These are phyloP conservation scores for Backusella circina DNA, from an alignment of 192 early-diverging fungal species.

Conservation along the genomic window DNA sequence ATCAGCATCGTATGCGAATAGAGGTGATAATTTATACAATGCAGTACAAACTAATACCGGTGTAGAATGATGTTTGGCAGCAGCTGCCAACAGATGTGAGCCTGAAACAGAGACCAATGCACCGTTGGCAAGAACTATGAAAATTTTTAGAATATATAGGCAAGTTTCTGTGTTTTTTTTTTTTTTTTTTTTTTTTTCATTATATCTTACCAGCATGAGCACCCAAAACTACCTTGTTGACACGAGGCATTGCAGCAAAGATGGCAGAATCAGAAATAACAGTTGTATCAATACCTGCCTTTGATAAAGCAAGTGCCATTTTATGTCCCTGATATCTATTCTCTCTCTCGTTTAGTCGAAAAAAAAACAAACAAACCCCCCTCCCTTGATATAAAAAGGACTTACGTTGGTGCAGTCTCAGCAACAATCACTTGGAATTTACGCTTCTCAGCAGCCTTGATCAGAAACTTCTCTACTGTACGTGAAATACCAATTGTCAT, in stretches of 20 bases:
- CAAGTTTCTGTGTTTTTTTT: no score
- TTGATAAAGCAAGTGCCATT: conserved; percentile 71
- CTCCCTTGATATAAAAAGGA: background rate
- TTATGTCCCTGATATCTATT: conserved; percentile 73
- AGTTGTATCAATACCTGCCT: conserved; percentile 85
- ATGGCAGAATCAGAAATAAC: conserved; percentile 91
- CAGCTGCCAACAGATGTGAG: conserved; percentile 78
- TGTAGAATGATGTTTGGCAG: conserved; percentile 90
- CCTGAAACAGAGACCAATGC: conserved; percentile 83
- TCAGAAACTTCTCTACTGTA: conserved; percentile 84
- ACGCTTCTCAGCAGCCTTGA: conserved; percentile 78
- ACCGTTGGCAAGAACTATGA: conserved; percentile 81
- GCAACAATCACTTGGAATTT: conserved; percentile 96
- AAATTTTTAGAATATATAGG: background rate
- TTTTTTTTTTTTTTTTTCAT: background rate
- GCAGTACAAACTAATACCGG: conserved; percentile 93
- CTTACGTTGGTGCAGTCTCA: conserved; percentile 85
- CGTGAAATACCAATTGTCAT: conserved; percentile 87
- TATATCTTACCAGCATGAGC: conserved; percentile 65
- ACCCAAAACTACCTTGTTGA: conserved; percentile 96
- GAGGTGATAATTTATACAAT: conserved; percentile 84
- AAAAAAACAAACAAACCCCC: background rate
- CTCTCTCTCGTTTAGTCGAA: background rate
- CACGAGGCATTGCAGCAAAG: conserved; percentile 96
- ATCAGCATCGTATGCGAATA: conserved; percentile 89